phyloP scores from a whole-genome alignment of 345 rosid genomes.

The Combretum micranthum region DNA sequence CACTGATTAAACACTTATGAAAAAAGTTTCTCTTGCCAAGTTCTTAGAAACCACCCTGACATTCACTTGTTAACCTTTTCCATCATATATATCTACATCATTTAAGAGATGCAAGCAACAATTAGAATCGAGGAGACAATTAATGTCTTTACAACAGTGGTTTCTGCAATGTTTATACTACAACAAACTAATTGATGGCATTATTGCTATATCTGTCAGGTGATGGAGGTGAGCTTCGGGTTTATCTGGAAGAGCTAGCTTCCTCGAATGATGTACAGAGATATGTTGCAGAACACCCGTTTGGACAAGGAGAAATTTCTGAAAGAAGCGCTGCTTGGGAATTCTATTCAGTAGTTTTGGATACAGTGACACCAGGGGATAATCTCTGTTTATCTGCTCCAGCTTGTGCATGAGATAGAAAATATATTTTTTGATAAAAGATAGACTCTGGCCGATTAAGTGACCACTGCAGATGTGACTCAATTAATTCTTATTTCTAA shows the following conservation, averaged over 20 bases:
- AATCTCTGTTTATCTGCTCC: conserved; percentile 4
- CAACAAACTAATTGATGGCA: background rate
- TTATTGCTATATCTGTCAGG: conserved; percentile 29
- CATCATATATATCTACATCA: too few species aligned
- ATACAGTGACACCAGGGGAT: conserved; percentile 9
- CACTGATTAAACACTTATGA: too few species aligned
- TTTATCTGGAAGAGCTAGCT: conserved; percentile 50
- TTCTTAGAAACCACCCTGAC: too few species aligned
- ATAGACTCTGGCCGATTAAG: too few species aligned
- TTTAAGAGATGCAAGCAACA: background rate
- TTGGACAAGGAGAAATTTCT: conserved; percentile 64
- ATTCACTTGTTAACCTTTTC: too few species aligned
- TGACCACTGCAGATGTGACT: too few species aligned
- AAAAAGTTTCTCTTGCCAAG: too few species aligned
- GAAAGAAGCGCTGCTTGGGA: conserved; percentile 50
- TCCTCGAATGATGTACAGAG: conserved; percentile 47
- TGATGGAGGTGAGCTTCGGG: conserved; percentile 58
- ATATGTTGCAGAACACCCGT: conserved; percentile 55
- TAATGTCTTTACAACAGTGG: too few species aligned
- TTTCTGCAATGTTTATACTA: background rate
- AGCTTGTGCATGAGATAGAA: conserved; percentile 6
- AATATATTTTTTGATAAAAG: too few species aligned
- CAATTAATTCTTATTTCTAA: too few species aligned
- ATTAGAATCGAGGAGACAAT: too few species aligned
- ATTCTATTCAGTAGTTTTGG: conserved; percentile 38